phyloP scores from a whole-genome alignment of 106 monocot genomes.

The Dendrobium nobile region DNA sequence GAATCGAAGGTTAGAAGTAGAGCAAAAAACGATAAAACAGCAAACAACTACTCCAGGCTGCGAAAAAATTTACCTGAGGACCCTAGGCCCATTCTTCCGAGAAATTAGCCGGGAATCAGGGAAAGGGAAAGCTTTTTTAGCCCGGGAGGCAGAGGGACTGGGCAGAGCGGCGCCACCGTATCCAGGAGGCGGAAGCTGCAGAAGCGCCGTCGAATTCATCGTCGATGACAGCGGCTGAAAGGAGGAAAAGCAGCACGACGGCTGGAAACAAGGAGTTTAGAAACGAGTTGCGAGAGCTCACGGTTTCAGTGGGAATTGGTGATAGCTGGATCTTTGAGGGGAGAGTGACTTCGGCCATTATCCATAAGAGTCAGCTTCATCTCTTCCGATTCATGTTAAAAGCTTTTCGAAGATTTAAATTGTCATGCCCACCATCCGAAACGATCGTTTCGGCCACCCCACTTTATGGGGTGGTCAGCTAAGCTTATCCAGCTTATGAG shows the following conservation, averaged over 20 bases:
- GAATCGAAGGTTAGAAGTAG: background rate
- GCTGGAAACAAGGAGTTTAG: background rate
- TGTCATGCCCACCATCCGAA: too few species aligned
- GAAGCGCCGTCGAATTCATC: slow-evolving; percentile 4
- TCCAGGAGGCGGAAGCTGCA: background rate
- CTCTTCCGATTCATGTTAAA: too few species aligned
- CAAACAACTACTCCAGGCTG: background rate
- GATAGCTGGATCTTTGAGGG: too few species aligned
- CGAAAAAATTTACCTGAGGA: background rate
- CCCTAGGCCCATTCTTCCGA: background rate
- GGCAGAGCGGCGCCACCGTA: background rate
- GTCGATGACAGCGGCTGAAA: background rate
- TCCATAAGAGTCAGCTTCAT: too few species aligned
- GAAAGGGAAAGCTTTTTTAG: background rate
- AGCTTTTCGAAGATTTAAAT: too few species aligned
- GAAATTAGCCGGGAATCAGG: background rate
- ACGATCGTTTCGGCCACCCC: too few species aligned
- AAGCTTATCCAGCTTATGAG: too few species aligned
- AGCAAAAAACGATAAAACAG: background rate
- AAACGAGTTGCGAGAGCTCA: background rate
- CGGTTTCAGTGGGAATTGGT: background rate
- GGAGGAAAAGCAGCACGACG: background rate
- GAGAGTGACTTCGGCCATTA: too few species aligned
- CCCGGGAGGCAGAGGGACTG: background rate
- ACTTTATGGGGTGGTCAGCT: too few species aligned